Conservation (phyloP, 2,329 filamentous ascomycete genomes). For the Paraphoma sp. region DNA sequence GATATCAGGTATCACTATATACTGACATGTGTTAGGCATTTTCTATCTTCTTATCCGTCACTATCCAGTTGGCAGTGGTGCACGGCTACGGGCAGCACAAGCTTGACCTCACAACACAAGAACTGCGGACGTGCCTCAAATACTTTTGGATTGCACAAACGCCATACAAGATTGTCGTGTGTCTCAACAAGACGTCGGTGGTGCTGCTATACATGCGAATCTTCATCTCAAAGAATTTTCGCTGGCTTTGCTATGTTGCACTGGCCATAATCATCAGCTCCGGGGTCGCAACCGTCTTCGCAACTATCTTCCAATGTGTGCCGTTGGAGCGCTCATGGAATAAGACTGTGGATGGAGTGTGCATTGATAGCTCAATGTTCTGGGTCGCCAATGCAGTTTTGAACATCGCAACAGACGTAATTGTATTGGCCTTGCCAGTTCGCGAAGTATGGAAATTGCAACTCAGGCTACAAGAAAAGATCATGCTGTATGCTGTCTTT, state of each 20-base stretch:
- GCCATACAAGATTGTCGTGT: conserved; percentile 6
- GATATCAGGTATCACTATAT: not conserved
- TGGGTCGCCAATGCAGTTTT: conserved; percentile 12
- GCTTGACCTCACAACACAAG: not conserved
- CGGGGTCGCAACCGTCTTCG: conserved; percentile 3
- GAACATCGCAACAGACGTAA: conserved; percentile 8
- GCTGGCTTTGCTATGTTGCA: conserved; percentile 1
- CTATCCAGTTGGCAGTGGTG: conserved; percentile 6
- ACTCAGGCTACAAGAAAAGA: conserved; percentile 8
- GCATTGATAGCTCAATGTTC: conserved; percentile 13
- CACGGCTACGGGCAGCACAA: conserved; percentile 6
- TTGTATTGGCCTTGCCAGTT: conserved; percentile 10
- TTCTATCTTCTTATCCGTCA: conserved; percentile 4
- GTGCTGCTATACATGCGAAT: conserved; percentile 8
- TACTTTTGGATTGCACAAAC: conserved; percentile 7
- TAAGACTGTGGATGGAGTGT: conserved; percentile 6
- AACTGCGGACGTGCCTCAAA: not conserved
- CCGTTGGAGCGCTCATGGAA: conserved; percentile 9
- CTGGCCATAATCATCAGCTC: conserved; percentile 6
- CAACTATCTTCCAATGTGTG: conserved; percentile 12
- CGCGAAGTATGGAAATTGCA: conserved; percentile 6
- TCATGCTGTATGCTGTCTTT: conserved; percentile 7
- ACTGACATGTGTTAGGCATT: not conserved
- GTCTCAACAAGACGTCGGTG: conserved; percentile 8
- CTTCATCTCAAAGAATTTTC: conserved; percentile 1